A percentile compares a stretch with the other conserved stretches of the same genome.
phyloP scores from a whole-genome alignment of 805 yeast genomes.

The Starmerella riodocensis region DNA sequence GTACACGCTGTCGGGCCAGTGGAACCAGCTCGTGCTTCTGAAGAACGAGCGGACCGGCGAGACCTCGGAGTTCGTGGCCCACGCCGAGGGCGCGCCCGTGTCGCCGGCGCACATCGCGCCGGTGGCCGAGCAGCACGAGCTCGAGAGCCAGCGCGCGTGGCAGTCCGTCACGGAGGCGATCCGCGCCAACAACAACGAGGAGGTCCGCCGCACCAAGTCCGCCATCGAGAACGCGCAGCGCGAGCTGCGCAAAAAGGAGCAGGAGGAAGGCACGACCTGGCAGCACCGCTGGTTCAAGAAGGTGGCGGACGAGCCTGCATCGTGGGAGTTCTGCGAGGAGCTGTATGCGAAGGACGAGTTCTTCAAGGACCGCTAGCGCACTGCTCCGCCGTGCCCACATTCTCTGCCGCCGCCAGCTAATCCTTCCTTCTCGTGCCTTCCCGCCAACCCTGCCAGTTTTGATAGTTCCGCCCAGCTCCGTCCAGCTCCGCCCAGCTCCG shows the following conservation, averaged over 20 bases:
- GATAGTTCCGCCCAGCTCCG: no score
- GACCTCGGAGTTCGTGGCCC: slow-evolving; percentile 25
- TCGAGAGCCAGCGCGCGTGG: slow-evolving; percentile 90
- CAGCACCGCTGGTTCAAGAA: slow-evolving; percentile 64
- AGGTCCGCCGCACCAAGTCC: slow-evolving; percentile 63
- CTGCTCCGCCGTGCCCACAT: no score
- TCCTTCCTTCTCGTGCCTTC: background rate
- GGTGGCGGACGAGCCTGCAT: slow-evolving; percentile 13
- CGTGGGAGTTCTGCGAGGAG: slow-evolving; percentile 24
- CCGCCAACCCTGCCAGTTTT: background rate
- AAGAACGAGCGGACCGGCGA: slow-evolving; percentile 39
- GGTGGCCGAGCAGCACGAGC: slow-evolving; percentile 58
- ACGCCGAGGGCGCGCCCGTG: slow-evolving; percentile 26
- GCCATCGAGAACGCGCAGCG: slow-evolving; percentile 76
- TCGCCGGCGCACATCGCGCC: slow-evolving; percentile 64
- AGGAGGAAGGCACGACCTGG: slow-evolving; percentile 55
- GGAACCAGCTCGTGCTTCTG: slow-evolving; percentile 48
- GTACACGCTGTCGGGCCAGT: slow-evolving; percentile 77
- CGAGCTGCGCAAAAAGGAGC: slow-evolving; percentile 61
- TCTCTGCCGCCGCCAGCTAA: no score
- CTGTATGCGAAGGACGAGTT: slow-evolving; percentile 21
- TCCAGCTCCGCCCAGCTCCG: no score
- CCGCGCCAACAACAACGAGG: slow-evolving; percentile 56
- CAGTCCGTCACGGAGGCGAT: slow-evolving; percentile 76
- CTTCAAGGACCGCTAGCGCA: slow-evolving; percentile 17